A percentile compares a stretch with the other conserved stretches of the same genome.
phyloP scores from a whole-genome alignment of 192 early-diverging fungal genomes.

The Dissophora ornata region DNA sequence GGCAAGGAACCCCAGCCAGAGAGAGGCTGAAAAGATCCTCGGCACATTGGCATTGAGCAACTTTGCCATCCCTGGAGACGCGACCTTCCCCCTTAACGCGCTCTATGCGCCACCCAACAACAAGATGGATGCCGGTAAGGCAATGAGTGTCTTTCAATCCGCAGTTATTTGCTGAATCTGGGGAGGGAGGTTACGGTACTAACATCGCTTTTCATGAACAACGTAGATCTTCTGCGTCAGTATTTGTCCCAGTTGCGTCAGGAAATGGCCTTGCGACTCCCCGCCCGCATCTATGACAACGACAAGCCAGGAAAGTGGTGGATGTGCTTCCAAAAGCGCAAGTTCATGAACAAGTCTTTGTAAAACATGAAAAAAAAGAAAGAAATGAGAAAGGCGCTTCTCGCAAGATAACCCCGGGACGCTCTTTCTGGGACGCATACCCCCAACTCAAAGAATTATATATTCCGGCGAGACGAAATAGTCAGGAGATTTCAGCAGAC shows the following conservation, averaged over 20 bases:
- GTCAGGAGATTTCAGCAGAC: too few relatives aligned
- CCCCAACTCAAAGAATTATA: too few relatives aligned
- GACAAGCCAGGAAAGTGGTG: constrained; percentile 97
- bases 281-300: constrained; percentile 81
- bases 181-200: too few relatives aligned
- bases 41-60: constrained; percentile 88
- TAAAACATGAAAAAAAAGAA: constrained; percentile 29
- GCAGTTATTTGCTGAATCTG: too few relatives aligned
- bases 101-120: constrained; percentile 82
- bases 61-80: constrained; percentile 94
- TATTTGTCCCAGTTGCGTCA: constrained; percentile 93
- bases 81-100: constrained; percentile 91
- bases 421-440: neutral
- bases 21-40: constrained; percentile 84
- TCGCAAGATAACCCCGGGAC: neutral
- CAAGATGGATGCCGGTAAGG: constrained; percentile 78
- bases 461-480: too few relatives aligned
- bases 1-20: constrained; percentile 65
- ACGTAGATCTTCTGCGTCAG: constrained; percentile 80
- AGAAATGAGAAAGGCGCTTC: too few relatives aligned
- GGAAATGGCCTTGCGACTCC: constrained; percentile 83
- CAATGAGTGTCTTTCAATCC: neutral
- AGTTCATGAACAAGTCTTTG: constrained; percentile 95
- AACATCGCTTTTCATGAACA: too few relatives aligned
- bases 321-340: constrained; percentile 98